Evolutionary conservation across 2,329 filamentous ascomycete species (phyloP).

Genomic region (Stromatinia cepivora): DNA sequence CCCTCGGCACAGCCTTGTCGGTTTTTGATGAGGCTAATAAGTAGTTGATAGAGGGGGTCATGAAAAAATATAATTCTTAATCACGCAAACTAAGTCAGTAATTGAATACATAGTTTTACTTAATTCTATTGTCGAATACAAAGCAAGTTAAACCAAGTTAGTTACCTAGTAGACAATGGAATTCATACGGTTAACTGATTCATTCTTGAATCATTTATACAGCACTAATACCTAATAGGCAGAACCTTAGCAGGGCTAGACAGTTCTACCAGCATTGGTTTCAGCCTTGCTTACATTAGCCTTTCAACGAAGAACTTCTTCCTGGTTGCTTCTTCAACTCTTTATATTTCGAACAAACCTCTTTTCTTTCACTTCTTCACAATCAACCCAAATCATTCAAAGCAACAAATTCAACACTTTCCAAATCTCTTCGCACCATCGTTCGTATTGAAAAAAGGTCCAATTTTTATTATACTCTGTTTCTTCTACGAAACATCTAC

Average conservation of each 20-base stretch:
- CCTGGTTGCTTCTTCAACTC: neutral
- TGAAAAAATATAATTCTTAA: neutral
- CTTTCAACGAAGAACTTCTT: neutral
- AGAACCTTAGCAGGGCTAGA: neutral
- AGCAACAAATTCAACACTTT: too few relatives aligned
- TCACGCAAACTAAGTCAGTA: too few relatives aligned
- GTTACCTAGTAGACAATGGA: neutral
- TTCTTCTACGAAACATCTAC: neutral
- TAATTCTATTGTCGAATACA: neutral
- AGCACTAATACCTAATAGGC: neutral
- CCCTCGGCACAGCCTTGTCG: neutral
- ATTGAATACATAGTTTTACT: too few relatives aligned
- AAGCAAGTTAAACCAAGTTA: neutral
- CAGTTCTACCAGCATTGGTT: neutral
- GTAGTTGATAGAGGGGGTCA: neutral
- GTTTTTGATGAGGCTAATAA: neutral
- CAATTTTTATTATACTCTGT: neutral
- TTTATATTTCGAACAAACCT: neutral
- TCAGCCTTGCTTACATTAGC: slow-evolving; percentile 14
- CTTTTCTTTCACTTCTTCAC: slow-evolving; percentile 11
- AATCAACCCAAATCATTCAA: neutral
- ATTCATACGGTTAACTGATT: neutral
- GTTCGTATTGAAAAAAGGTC: neutral
- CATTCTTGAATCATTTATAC: neutral
- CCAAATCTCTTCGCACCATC: neutral